Evolutionary conservation across 2,329 filamentous ascomycete genomes (phyloP), one percentile per base, ranked within the genome.

Genomic region (Alternaria tenuissima): DNA sequence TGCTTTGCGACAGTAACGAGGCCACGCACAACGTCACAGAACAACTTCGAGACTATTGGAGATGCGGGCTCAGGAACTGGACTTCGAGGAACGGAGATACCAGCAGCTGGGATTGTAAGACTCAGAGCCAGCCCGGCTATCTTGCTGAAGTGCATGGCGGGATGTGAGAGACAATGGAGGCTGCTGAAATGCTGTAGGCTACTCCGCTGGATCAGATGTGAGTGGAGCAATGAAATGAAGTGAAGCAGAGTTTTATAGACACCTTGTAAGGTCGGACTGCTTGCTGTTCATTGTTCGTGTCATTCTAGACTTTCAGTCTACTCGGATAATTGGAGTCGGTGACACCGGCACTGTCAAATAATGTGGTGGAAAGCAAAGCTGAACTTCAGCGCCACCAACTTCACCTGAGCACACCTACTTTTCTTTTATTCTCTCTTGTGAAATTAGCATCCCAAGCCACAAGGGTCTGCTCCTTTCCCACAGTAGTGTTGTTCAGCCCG

Each of bases 1-100:
- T 48, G 44, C 11, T 48, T 48, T 22, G 44, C 44, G 8, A 48
- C 44, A 22, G 44, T 48, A n/a, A 48, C 44, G 4, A 48, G 44
- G 16, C 44, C 44, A 16, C 44, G 28, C 0, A 48, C 28, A 16
- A 48, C 20, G 14, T 48, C 44, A 26, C 28, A 48, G 28, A 48
- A 48, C 18, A 48, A 9, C 44, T 48, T 12, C n/a, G 44, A 18
- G 3, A 48, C 43, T 11, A 30, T 30, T 7, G 11, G 18, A 7
- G 26, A n/a, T 20, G 26, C 43, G 7, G 43, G 43, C 26, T 47
- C 43, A 32, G 43, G 43, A 32, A n/a, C 43, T 9, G 26, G 1
- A 47, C 30, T 14, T 0, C 43, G 43, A 14, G 43, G 43, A 11
- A 47, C n/a, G 3, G 43, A 47, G 1, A 47, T 26, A 0, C 28